Base-by-base conservation (phyloP, 139 green algal genomes). In the Gonium pectorale region DNA sequence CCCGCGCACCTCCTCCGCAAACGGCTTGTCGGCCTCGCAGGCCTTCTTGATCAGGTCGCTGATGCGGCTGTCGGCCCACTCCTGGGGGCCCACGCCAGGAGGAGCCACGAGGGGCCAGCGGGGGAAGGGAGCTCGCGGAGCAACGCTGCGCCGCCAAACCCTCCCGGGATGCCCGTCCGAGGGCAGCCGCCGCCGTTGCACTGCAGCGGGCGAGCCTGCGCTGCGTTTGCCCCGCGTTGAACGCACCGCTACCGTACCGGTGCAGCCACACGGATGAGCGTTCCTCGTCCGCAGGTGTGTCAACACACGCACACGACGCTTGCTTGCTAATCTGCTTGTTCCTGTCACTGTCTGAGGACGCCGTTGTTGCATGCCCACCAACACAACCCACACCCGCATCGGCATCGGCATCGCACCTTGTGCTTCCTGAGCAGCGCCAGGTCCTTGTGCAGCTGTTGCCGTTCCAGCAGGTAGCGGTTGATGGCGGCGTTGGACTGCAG, bases 1-100 rank as follows among this genome's bases (percentile, higher is more conserved):
- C 22, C 31, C 41, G 62, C 78, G 78, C 63, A 75, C 60, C 79
- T 86, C 79, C 66, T 86, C 79, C 46, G 67, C 79, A 69, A 79
- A 68, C 7, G 79, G 79, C 79, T 86, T 86, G 66, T 86, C 79
- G 44, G 22, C 35, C 79, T 86, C 79, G n/a, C 66, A 79, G 9
- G 79, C 66, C 79, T 86, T 86, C 49, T 78, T 86, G 26, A 86
- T 86, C 22, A 86, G 79, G 64, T 86, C 79, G 67, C 66, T 78
- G 66, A 86, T 86, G 66, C 79, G 79, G 52, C 66, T 79, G 79
- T 86, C 79, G 9, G 79, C 79, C 79, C 79, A 86, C 79, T 86
- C 79, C 79, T 86, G 78, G 13, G 4, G 51, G 4, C 21, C 22
- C 63, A 44, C 24, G 62, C n/a, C n/a, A 9, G 62, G 2, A 26